These are phyloP conservation scores for Nidula niveotomentosa DNA, from an alignment of 1,284 basidiomycete species.

Conservation along the genomic window DNA sequence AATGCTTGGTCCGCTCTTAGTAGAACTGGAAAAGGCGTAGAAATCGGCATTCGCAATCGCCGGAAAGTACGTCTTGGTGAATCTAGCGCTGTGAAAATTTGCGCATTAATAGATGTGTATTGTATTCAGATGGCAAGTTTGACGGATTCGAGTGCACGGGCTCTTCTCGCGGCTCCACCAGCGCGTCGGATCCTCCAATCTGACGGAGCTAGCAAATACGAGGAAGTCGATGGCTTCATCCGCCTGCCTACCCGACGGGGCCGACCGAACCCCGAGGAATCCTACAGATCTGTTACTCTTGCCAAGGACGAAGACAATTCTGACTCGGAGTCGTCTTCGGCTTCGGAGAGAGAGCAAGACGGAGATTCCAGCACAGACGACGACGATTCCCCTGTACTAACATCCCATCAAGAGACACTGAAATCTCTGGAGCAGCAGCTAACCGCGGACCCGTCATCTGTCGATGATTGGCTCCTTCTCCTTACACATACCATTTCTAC, in stretches of 20 bases:
- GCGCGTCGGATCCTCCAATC: constrained; percentile 42
- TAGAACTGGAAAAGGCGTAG: constrained; percentile 55
- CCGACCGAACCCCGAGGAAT: constrained; percentile 31
- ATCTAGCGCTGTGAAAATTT: constrained; percentile 4
- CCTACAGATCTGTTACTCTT: constrained; percentile 51
- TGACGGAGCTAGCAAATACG: constrained; percentile 39
- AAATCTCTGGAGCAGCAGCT: constrained; percentile 59
- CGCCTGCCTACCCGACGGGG: constrained; percentile 43
- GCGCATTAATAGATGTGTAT: not conserved
- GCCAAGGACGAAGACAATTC: constrained; percentile 24
- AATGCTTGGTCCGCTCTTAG: constrained; percentile 44
- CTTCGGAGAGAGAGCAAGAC: constrained; percentile 9
- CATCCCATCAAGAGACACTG: constrained; percentile 58
- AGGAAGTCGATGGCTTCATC: constrained; percentile 68
- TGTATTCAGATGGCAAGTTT: constrained; percentile 47
- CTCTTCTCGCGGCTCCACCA: constrained; percentile 49
- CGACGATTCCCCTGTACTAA: constrained; percentile 34
- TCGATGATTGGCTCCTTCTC: constrained; percentile 65
- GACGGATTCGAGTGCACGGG: constrained; percentile 53
- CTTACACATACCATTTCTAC: constrained; percentile 59
- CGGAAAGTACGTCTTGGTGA: constrained; percentile 41
- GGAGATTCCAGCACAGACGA: constrained; percentile 28
- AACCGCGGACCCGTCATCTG: constrained; percentile 45
- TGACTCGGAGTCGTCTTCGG: constrained; percentile 18
- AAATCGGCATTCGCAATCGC: constrained; percentile 49